A percentile compares a stretch with the other conserved stretches of the same genome.
Conservation (phyloP, 2,329 filamentous ascomycete genomes). For the Rosellinia necatrix region DNA sequence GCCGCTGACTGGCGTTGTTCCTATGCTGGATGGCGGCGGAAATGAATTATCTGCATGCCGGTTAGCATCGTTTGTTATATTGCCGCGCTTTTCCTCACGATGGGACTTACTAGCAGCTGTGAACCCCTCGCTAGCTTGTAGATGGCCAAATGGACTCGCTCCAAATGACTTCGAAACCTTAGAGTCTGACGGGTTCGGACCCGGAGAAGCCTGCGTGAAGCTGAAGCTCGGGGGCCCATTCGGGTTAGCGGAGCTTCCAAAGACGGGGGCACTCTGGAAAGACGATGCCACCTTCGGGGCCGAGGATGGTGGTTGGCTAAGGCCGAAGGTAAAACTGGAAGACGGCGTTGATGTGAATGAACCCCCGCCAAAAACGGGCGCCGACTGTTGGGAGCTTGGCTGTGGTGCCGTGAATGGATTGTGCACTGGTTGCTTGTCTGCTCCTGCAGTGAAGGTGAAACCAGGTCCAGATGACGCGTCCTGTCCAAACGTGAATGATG, state of each 20-base stretch:
- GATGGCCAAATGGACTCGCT: slow-evolving; percentile 30
- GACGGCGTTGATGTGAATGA: slow-evolving; percentile 31
- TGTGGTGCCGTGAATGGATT: slow-evolving; percentile 37
- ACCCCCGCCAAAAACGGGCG: slow-evolving; percentile 30
- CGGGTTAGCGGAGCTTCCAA: slow-evolving; percentile 35
- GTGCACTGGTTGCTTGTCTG: slow-evolving; percentile 42
- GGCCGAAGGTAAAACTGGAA: slow-evolving; percentile 35
- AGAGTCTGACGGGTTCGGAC: slow-evolving; percentile 37
- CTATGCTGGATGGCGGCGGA: slow-evolving; percentile 64
- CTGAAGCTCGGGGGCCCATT: slow-evolving; percentile 42
- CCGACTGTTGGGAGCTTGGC: slow-evolving; percentile 21
- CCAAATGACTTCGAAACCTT: slow-evolving; percentile 31
- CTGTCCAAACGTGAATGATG: slow-evolving; percentile 37
- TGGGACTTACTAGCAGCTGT: slow-evolving; percentile 48
- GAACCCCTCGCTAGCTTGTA: slow-evolving; percentile 43
- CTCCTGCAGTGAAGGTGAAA: slow-evolving; percentile 48
- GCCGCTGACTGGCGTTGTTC: slow-evolving; percentile 62
- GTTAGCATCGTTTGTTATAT: slow-evolving; percentile 7
- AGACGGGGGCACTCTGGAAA: slow-evolving; percentile 31
- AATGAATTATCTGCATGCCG: slow-evolving; percentile 42
- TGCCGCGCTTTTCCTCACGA: background rate
- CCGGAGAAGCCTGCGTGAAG: slow-evolving; percentile 44
- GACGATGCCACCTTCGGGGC: slow-evolving; percentile 32
- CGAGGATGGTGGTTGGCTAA: slow-evolving; percentile 35
- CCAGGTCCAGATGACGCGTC: slow-evolving; percentile 29